These are phyloP conservation scores for Fusarium sp. DNA, from an alignment of 2,329 filamentous ascomycete species.

Conservation along the genomic window DNA sequence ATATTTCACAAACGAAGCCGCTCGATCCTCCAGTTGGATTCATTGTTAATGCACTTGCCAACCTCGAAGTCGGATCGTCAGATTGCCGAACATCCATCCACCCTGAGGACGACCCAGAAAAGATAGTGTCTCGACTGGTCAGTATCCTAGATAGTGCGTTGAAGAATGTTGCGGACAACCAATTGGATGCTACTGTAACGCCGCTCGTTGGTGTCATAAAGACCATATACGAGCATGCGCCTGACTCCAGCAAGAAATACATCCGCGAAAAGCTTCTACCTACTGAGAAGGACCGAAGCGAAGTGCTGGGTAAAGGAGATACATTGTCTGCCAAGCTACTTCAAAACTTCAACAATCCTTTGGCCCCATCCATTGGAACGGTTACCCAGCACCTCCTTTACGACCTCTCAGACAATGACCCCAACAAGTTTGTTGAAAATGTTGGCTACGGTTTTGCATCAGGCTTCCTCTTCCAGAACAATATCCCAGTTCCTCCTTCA, in stretches of 20 bases:
- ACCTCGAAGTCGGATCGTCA: conserved; percentile 74
- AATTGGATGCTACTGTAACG: conserved; percentile 78
- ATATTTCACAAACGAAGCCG: conserved; percentile 70
- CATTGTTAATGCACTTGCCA: conserved; percentile 83
- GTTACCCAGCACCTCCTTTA: conserved; percentile 84
- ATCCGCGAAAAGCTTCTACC: conserved; percentile 80
- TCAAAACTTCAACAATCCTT: conserved; percentile 78
- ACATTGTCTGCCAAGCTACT: conserved; percentile 82
- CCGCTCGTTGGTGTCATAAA: conserved; percentile 81
- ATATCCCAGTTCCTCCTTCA: conserved; percentile 78
- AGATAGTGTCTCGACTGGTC: conserved; percentile 73
- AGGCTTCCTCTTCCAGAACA: conserved; percentile 87
- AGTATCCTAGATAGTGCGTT: conserved; percentile 76
- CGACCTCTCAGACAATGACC: conserved; percentile 84
- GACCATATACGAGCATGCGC: conserved; percentile 76
- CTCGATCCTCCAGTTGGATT: conserved; percentile 78
- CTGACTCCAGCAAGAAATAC: conserved; percentile 66
- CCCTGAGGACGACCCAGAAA: conserved; percentile 69
- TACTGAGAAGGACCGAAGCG: conserved; percentile 77
- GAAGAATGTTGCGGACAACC: conserved; percentile 69
- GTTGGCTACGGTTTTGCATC: conserved; percentile 95
- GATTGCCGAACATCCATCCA: conserved; percentile 70
- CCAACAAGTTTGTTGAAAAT: conserved; percentile 84
- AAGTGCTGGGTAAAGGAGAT: conserved; percentile 79
- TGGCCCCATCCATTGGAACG: conserved; percentile 77